Percentiles rank a stretch among this genome's conserved stretches.
phyloP scores from a whole-genome alignment of 2,329 filamentous ascomycete genomes.

The Metarhizium anisopliae region DNA sequence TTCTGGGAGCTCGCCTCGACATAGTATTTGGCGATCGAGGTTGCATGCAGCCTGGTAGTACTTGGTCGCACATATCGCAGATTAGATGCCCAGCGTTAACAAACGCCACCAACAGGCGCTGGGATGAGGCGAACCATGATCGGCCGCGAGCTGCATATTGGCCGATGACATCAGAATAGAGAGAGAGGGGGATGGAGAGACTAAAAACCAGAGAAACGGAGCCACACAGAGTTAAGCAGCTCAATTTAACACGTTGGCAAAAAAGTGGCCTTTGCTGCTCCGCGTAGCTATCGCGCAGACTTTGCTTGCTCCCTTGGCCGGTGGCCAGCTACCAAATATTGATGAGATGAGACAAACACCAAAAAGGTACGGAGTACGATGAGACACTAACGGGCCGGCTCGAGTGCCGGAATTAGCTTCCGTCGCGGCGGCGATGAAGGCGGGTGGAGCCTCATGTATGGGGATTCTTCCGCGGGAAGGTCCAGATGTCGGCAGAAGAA shows the following conservation, averaged over 20 bases:
- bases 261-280: too few species aligned
- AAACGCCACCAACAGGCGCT: neutral
- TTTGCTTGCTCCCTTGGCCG: neutral
- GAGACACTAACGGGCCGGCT: slow-evolving; percentile 5
- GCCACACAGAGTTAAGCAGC: too few species aligned
- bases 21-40: neutral
- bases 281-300: too few species aligned
- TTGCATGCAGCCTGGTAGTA: neutral
- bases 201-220: too few species aligned
- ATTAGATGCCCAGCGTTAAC: neutral
- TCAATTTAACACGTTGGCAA: too few species aligned
- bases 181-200: too few species aligned
- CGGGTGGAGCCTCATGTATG: neutral
- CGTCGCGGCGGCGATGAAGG: neutral
- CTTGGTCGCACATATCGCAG: neutral
- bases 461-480: neutral
- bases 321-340: too few species aligned
- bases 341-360: neutral
- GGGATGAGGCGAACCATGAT: neutral
- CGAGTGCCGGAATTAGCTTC: slow-evolving; percentile 5
- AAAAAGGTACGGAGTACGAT: neutral
- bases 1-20: too few species aligned
- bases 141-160: neutral
- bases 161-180: neutral
- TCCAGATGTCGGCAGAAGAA: neutral